phyloP scores from a whole-genome alignment of 305 asterid species.

The Caryopteris hybrid region DNA sequence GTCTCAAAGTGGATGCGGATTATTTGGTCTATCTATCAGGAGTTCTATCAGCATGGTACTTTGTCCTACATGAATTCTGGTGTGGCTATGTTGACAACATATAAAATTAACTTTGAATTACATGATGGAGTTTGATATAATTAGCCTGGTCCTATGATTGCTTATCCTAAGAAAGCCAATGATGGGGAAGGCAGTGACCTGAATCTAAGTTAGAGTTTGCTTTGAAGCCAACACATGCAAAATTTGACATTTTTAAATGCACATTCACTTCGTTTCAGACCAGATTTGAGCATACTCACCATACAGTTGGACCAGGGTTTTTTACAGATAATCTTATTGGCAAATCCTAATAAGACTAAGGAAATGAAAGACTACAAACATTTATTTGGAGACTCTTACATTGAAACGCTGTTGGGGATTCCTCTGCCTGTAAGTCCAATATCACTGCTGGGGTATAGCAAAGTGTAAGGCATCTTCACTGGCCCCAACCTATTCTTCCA shows the following conservation, averaged over 20 bases:
- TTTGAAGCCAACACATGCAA: conserved; percentile 10
- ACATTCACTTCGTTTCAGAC: conserved; percentile 7
- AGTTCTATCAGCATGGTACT: neutral
- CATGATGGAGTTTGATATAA: neutral
- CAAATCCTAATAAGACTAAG: neutral
- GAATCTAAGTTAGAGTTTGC: neutral
- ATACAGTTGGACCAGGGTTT: neutral
- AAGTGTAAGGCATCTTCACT: conserved; percentile 69
- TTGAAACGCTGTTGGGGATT: conserved; percentile 72
- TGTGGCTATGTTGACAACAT: neutral
- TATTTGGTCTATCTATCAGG: neutral
- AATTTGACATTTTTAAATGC: neutral
- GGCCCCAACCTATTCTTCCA: conserved; percentile 75
- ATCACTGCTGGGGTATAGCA: conserved; percentile 59
- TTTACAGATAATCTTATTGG: conserved; percentile 4
- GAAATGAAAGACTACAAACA: neutral
- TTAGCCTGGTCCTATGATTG: neutral
- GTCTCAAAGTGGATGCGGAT: neutral
- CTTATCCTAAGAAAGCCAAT: neutral
- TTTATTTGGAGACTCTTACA: conserved; percentile 22
- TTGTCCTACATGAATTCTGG: neutral
- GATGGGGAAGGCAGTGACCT: neutral
- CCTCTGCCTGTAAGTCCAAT: conserved; percentile 78
- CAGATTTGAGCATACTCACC: neutral
- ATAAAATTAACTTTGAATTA: neutral